A percentile compares a stretch with the other conserved stretches of the same genome.
phyloP scores from a whole-genome alignment of 495 filamentous ascomycete genomes.

The Cercophora samala region DNA sequence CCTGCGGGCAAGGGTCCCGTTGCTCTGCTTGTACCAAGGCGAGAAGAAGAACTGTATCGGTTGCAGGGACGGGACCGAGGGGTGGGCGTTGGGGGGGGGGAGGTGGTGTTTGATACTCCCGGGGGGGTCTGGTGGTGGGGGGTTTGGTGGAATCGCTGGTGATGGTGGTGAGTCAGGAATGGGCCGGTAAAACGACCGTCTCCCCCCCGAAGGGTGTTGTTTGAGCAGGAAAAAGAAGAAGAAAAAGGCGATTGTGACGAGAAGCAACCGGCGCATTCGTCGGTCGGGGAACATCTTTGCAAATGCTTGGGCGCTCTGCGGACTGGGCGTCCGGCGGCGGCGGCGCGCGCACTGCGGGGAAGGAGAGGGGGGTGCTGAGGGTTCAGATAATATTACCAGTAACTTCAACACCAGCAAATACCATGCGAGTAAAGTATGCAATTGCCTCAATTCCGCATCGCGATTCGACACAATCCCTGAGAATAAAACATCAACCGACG shows the following conservation, averaged over 20 bases:
- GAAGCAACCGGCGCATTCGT: neutral
- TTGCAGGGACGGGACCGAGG: constrained; percentile 40
- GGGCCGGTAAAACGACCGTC: neutral
- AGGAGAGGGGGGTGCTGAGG: too few relatives aligned
- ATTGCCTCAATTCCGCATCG: too few relatives aligned
- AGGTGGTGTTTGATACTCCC: neutral
- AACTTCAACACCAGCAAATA: too few relatives aligned
- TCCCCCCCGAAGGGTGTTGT: too few relatives aligned
- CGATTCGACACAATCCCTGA: too few relatives aligned
- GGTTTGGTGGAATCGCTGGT: neutral
- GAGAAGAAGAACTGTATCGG: constrained; percentile 37
- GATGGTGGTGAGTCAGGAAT: neutral
- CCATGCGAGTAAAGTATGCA: too few relatives aligned
- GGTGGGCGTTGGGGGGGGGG: neutral
- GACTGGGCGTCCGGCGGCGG: neutral
- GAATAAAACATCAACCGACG: too few relatives aligned
- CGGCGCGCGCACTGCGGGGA: too few relatives aligned
- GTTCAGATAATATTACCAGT: too few relatives aligned
- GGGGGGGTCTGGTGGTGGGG: neutral
- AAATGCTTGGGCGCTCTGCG: neutral
- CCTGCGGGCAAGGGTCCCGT: constrained; percentile 21
- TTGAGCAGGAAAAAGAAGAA: neutral
- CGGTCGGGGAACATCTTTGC: neutral
- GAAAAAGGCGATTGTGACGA: neutral
- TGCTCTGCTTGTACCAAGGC: constrained; percentile 27